Percentiles rank a stretch among this genome's conserved stretches.
phyloP scores from a whole-genome alignment of 2,329 filamentous ascomycete species.

The Sporothrix pallida region DNA sequence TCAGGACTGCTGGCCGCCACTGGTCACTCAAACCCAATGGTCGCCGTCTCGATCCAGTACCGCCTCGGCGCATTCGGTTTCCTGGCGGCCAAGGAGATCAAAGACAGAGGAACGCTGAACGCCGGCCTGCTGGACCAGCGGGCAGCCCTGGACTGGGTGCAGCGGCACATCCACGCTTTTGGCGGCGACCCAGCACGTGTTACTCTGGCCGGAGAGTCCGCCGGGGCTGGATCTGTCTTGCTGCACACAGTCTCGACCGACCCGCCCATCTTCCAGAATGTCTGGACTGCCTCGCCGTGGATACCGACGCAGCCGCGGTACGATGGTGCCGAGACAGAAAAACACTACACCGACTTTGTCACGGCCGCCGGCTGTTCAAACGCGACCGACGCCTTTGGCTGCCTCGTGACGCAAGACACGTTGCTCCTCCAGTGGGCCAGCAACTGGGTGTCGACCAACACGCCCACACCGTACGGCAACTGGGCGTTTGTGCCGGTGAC shows the following conservation, averaged over 20 bases:
- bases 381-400: conserved; percentile 39
- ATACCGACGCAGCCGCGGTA: conserved; percentile 57
- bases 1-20: conserved; percentile 39
- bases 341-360: conserved; percentile 55
- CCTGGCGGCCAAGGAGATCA: conserved; percentile 34
- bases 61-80: conserved; percentile 38
- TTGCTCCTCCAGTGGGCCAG: conserved; percentile 41
- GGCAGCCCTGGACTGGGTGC: conserved; percentile 53
- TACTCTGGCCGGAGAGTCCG: conserved; percentile 54
- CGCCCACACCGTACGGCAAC: conserved; percentile 31
- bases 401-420: conserved; percentile 42
- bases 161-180: conserved; percentile 50
- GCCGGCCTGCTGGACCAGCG: conserved; percentile 49
- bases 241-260: conserved; percentile 41
- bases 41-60: conserved; percentile 43
- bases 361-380: conserved; percentile 48
- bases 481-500: conserved; percentile 47
- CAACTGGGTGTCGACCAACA: conserved; percentile 37
- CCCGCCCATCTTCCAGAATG: conserved; percentile 36
- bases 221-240: conserved; percentile 54
- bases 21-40: conserved; percentile 36
- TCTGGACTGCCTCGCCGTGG: conserved; percentile 47
- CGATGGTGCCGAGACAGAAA: conserved; percentile 51
- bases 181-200: conserved; percentile 53
- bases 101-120: conserved; percentile 46